These are phyloP conservation scores for Candida xiaguanensis DNA, from an alignment of 805 yeast species.

Conservation along the genomic window DNA sequence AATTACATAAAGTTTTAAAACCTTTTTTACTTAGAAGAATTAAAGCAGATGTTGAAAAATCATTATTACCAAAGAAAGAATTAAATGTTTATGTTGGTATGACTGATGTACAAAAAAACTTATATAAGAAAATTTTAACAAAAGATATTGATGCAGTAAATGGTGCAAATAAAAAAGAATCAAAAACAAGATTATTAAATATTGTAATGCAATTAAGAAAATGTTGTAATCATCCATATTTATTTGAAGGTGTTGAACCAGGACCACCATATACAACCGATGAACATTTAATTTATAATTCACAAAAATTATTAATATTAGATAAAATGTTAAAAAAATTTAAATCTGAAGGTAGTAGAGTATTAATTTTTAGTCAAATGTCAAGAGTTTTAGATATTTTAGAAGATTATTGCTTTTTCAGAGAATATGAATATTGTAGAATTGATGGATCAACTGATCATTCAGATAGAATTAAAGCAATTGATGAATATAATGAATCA, in stretches of 20 bases:
- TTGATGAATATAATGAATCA: slow-evolving; percentile 78
- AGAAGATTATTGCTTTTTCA: slow-evolving; percentile 73
- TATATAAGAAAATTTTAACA: slow-evolving; percentile 75
- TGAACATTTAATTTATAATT: slow-evolving; percentile 72
- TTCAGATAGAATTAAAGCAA: slow-evolving; percentile 67
- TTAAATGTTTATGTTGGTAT: slow-evolving; percentile 68
- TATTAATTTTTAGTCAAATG: slow-evolving; percentile 79
- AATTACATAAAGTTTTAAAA: slow-evolving; percentile 69
- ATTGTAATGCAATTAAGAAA: slow-evolving; percentile 83
- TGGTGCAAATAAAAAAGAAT: slow-evolving; percentile 71
- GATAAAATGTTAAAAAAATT: slow-evolving; percentile 63
- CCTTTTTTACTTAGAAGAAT: slow-evolving; percentile 76
- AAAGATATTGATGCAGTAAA: slow-evolving; percentile 83
- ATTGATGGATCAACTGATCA: slow-evolving; percentile 85
- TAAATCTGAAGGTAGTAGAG: slow-evolving; percentile 69
- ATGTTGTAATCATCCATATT: slow-evolving; percentile 82
- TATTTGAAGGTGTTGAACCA: slow-evolving; percentile 86
- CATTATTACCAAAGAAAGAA: slow-evolving; percentile 72
- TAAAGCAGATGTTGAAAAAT: slow-evolving; percentile 77
- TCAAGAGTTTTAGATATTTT: slow-evolving; percentile 75
- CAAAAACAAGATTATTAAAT: slow-evolving; percentile 70
- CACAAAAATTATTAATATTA: slow-evolving; percentile 67
- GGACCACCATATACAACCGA: slow-evolving; percentile 88
- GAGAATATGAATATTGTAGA: slow-evolving; percentile 69
- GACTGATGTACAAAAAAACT: slow-evolving; percentile 73